Evolutionary conservation across 164 flowering plant species (phyloP), one percentile per base, ranked within the genome.

Genomic region (Sedum album): DNA sequence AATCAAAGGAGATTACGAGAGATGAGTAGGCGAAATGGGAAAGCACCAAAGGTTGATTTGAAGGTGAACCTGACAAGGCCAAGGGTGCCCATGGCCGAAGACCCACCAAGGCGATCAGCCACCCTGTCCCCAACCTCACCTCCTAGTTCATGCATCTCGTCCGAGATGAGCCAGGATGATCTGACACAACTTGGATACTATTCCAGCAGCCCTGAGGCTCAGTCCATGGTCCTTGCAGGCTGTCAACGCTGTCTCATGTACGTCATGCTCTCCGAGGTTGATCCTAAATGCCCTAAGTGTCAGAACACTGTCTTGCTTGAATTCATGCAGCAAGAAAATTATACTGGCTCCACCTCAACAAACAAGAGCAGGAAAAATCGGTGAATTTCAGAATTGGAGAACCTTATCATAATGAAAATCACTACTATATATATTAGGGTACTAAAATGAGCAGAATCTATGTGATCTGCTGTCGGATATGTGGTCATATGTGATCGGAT

Each of bases 171-270:
- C 77, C 76, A 72, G 26, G 82, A 81, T 0, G 76, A 74, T 38
- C 55, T 23, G 0, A 63, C 68, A 14, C 66, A 71, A 38, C 67
- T 65, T n/a, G 67, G 67, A 14, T 57, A 57, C 25, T 81, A 79
- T 71, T 72, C 83, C 1, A 76, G 69, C 73, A 84, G 90, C 73
- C 88, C 89, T 0, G 91, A 85, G 69, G 78, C 85, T 0, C 79
- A 85, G 0, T 86, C 97, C 11, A 89, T 92, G 97, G 78, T 87
- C 69, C 78, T 92, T 26, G 92, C 78, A 0, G 97, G 96, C 0
- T 92, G 96, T 65, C 97, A 90, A 0, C 81, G 89, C 26, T 92
- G 96, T 73, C 85, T 88, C 65, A 84, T 92, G 91, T 92, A 86
- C 67, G 96, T 92, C 31, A 89, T 92, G 97, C 80, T 89, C 9